These are phyloP conservation scores for Phytophthora uliginosa DNA, from an alignment of 352 stramenopile species.

Conservation along the genomic window DNA sequence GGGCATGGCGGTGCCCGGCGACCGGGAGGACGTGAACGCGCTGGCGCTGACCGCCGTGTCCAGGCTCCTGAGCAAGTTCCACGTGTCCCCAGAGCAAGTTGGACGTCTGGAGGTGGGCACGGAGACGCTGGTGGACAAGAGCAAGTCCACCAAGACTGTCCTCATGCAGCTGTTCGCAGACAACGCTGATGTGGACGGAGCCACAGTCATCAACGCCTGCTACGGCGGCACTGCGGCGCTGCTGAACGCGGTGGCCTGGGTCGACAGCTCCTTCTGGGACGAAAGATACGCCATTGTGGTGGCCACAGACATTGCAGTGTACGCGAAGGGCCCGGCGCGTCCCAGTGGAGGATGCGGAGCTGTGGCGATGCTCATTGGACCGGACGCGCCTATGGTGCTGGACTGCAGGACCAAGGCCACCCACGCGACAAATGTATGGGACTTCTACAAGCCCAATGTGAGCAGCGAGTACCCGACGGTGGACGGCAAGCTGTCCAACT, in stretches of 20 bases:
- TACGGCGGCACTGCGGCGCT: slow-evolving; percentile 98
- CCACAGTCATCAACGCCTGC: slow-evolving; percentile 98
- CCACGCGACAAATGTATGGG: slow-evolving; percentile 95
- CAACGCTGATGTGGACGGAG: slow-evolving; percentile 83
- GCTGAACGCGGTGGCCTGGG: slow-evolving; percentile 97
- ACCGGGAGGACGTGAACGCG: slow-evolving; percentile 82
- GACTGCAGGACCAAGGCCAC: slow-evolving; percentile 92
- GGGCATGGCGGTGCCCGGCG: slow-evolving; percentile 73
- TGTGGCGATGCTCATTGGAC: slow-evolving; percentile 97
- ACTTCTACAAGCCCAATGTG: slow-evolving; percentile 98
- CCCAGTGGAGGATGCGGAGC: slow-evolving; percentile 94
- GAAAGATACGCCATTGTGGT: slow-evolving; percentile 97
- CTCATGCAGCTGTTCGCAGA: slow-evolving; percentile 81
- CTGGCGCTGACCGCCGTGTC: slow-evolving; percentile 71
- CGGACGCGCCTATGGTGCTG: slow-evolving; percentile 95
- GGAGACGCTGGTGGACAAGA: slow-evolving; percentile 95
- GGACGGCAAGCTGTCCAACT: slow-evolving; percentile 95
- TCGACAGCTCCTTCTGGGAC: slow-evolving; percentile 95
- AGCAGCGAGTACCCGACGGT: slow-evolving; percentile 96
- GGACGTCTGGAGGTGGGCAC: slow-evolving; percentile 98
- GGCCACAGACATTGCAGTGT: slow-evolving; percentile 97
- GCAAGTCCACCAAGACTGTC: slow-evolving; percentile 87
- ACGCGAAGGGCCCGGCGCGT: slow-evolving; percentile 92
- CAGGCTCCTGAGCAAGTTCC: slow-evolving; percentile 65
- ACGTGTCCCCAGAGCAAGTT: slow-evolving; percentile 73